Conservation (phyloP, 805 yeast genomes). For the Candida easanensis region DNA sequence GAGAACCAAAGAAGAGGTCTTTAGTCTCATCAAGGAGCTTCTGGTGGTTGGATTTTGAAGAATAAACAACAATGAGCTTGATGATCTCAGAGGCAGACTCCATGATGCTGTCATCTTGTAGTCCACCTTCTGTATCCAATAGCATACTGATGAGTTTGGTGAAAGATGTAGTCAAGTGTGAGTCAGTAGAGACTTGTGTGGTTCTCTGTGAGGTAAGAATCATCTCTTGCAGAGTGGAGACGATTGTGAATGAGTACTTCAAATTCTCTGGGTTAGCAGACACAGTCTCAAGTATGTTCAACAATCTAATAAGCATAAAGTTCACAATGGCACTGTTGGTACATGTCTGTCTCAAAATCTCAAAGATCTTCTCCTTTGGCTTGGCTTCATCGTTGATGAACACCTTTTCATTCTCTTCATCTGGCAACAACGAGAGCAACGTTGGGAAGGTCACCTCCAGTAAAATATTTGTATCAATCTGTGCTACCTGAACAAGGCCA, state of each 20-base stretch:
- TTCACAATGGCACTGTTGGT: conserved; percentile 35
- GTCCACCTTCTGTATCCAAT: conserved; percentile 6
- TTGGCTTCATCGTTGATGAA: conserved; percentile 25
- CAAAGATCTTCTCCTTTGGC: conserved; percentile 26
- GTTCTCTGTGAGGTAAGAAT: conserved; percentile 23
- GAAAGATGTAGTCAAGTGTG: conserved; percentile 17
- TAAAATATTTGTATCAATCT: conserved; percentile 39
- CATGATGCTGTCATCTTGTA: conserved; percentile 17
- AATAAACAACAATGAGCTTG: conserved; percentile 33
- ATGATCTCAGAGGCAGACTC: conserved; percentile 32
- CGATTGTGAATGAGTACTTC: conserved; percentile 18
- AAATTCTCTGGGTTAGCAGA: conserved; percentile 6
- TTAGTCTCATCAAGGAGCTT: conserved; percentile 38
- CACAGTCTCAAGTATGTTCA: conserved; percentile 29
- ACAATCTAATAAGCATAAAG: conserved; percentile 35
- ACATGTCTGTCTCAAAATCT: conserved; percentile 27
- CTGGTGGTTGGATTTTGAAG: conserved; percentile 39
- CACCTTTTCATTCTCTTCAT: conserved; percentile 32
- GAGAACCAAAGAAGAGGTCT: conserved; percentile 32
- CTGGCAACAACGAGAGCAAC: conserved; percentile 49
- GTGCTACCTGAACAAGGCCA: conserved; percentile 47
- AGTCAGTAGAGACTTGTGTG: conserved; percentile 22
- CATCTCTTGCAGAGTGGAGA: conserved; percentile 20
- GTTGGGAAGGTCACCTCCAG: conserved; percentile 51
- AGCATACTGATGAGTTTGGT: conserved; percentile 15